Evolutionary conservation across 345 rosid species (phyloP).

Genomic region (Populus tremula): DNA sequence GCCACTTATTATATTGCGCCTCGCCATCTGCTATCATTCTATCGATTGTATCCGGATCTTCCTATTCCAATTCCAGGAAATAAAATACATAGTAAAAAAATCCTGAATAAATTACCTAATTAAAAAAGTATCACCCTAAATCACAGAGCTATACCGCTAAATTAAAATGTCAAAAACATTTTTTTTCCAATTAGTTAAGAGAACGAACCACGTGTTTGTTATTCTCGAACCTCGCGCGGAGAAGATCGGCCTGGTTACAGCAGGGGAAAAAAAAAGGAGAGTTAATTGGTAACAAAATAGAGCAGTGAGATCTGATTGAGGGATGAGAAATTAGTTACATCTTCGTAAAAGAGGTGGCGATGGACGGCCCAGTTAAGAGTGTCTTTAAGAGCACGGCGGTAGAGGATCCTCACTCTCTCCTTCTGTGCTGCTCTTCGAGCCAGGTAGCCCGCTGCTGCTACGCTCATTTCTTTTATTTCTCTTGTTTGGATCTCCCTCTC

Average conservation of each 20-base stretch:
- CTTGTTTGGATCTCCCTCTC: background rate
- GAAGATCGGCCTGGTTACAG: slow-evolving; percentile 58
- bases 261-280: background rate
- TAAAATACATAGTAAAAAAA: background rate
- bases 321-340: slow-evolving; percentile 33
- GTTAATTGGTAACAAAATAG: background rate
- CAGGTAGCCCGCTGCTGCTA: slow-evolving; percentile 61
- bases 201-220: slow-evolving; percentile 72
- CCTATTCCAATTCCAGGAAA: slow-evolving; percentile 38
- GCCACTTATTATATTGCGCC: slow-evolving; percentile 70
- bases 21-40: slow-evolving; percentile 75
- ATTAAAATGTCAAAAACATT: background rate
- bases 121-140: background rate
- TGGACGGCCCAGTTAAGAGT: slow-evolving; percentile 97
- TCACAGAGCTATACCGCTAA: background rate
- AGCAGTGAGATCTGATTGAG: slow-evolving; percentile 2
- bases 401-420: slow-evolving; percentile 87
- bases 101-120: background rate
- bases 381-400: slow-evolving; percentile 92
- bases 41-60: slow-evolving; percentile 75
- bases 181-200: background rate
- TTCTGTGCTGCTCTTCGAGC: slow-evolving; percentile 87
- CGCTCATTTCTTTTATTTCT: slow-evolving; percentile 50
- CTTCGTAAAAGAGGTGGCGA: slow-evolving; percentile 86
- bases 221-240: slow-evolving; percentile 81